Base-by-base conservation (phyloP, 2,329 filamentous ascomycete species). In the Didymellaceae sp. region DNA sequence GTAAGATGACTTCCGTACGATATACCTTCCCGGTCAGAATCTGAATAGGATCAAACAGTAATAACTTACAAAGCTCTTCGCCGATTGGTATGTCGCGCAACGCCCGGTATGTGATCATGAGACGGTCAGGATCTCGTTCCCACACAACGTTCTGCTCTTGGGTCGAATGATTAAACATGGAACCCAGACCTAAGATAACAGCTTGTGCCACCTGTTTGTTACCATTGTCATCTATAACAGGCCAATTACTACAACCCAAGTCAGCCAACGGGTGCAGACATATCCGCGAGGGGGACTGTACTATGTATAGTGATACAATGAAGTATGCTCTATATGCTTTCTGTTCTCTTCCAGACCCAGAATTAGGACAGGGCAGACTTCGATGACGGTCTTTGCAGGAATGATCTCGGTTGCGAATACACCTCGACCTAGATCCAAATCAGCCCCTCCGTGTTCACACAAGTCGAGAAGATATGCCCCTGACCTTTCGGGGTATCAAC, bases 151-250 rank as follows among this genome's bases (percentile, higher is more conserved):
- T 85, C 57, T 84, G 82, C 21, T 75, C 56, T 9, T 70, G 58
- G 0, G 66, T 70, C 3, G 80, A 81, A 57, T 85, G 82, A 52
- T 85, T 84, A 71, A 84, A 84, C 79, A 84, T 82, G 45, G 75
- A 79, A 13, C 82, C 82, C 0, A 85, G 69, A 2, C 82, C 82
- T 28, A 84, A 73, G 22, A 83, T 74, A 2, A 84, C 68, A 8
- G 80, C 82, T 68, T 84, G 81, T 0, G 77, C 76, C 25, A 66
- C 74, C 20, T 64, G 63, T 8, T 59, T 64, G 11, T 64, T 65
- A n/a, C 60, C 64, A 38, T 57, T 49, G 38, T 41, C 20, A 42
- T 64, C 58, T 11, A 45, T 47, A 14, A 55, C 50, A 10, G 74
- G 75, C 78, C 78, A 80, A 57, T 80, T 80, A 56, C 74, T 76